Evolutionary conservation across 2,329 filamentous ascomycete species (phyloP).

Genomic region (Colletotrichum sp.): DNA sequence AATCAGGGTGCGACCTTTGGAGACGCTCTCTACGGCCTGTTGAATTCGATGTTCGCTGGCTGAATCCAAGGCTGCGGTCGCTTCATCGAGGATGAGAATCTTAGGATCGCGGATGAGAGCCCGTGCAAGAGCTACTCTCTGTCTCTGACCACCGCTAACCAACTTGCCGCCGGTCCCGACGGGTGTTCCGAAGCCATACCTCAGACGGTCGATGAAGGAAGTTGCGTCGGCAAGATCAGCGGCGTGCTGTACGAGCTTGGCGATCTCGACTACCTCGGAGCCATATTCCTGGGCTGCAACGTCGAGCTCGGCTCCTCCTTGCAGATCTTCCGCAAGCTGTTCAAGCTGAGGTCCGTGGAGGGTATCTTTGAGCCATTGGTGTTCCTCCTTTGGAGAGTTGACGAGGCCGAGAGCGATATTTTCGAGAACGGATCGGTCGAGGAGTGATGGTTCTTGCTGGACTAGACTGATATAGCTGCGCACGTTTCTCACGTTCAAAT

Average conservation of each 20-base stretch:
- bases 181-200: conserved; percentile 57
- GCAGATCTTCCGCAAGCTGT: conserved; percentile 55
- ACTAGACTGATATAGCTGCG: conserved; percentile 49
- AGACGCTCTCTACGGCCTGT: conserved; percentile 47
- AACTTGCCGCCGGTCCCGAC: conserved; percentile 60
- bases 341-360: conserved; percentile 56
- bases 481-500: conserved; percentile 50
- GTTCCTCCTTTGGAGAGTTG: conserved; percentile 44
- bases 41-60: conserved; percentile 53
- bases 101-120: conserved; percentile 64
- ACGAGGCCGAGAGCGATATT: conserved; percentile 58
- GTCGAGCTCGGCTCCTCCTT: conserved; percentile 53
- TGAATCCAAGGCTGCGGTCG: conserved; percentile 60
- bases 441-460: conserved; percentile 49
- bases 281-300: conserved; percentile 48
- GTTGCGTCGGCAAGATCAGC: conserved; percentile 64
- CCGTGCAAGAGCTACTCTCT: conserved; percentile 66
- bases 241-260: conserved; percentile 54
- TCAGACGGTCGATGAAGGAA: conserved; percentile 57
- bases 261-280: conserved; percentile 52
- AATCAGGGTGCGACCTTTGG: conserved; percentile 62
- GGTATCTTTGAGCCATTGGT: conserved; percentile 43
- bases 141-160: conserved; percentile 65
- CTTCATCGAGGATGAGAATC: conserved; percentile 72
- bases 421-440: conserved; percentile 52